A percentile compares a stretch with the other conserved stretches of the same genome.
phyloP scores from a whole-genome alignment of 768 basidiomycete genomes.

The Serendipita sp. region DNA sequence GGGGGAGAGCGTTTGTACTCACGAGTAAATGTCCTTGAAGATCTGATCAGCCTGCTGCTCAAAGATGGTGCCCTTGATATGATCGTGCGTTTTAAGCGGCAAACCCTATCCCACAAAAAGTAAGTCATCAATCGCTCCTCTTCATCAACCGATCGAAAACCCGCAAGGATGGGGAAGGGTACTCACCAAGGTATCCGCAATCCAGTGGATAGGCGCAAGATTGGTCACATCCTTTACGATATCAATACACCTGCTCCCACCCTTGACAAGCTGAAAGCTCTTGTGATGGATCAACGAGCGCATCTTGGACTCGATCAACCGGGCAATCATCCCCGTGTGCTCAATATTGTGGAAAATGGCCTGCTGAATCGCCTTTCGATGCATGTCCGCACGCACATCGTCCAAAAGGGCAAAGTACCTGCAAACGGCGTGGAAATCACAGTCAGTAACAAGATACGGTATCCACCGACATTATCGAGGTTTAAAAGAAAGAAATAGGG shows the following conservation, averaged over 20 bases:
- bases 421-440: not conserved
- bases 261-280: constrained; percentile 44
- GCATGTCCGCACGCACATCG: not conserved
- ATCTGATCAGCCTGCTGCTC: constrained; percentile 12
- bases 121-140: not conserved
- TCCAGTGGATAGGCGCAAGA: constrained; percentile 52
- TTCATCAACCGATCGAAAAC: too few species aligned
- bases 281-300: constrained; percentile 36
- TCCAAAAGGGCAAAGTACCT: constrained; percentile 2
- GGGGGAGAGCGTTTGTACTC: not conserved
- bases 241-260: constrained; percentile 40
- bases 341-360: constrained; percentile 4
- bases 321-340: not conserved
- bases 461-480: too few species aligned
- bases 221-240: constrained; percentile 55
- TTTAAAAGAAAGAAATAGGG: not conserved
- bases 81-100: constrained; percentile 12
- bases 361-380: not conserved
- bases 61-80: constrained; percentile 10
- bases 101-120: constrained; percentile 4
- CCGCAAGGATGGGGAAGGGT: too few species aligned
- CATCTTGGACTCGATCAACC: constrained; percentile 31
- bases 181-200: constrained; percentile 50
- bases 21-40: constrained; percentile 12
- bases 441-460: not conserved